Base-by-base conservation (phyloP, 2,329 filamentous ascomycete genomes). In the Xenosphaeropsis pyriputrescens region DNA sequence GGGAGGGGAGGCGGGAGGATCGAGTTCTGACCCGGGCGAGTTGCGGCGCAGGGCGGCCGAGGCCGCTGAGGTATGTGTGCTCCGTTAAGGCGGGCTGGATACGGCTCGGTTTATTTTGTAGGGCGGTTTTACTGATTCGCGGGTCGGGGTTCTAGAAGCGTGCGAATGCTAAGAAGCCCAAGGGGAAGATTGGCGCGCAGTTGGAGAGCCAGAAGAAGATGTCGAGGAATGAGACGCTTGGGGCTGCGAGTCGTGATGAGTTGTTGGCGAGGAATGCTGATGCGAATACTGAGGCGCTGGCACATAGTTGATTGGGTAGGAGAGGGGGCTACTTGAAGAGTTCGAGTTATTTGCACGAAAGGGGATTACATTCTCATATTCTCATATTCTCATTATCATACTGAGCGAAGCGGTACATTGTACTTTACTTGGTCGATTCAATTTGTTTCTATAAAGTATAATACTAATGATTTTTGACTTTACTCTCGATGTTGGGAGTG, bases 41-140 rank as follows among this genome's bases (percentile, higher is more conserved):
- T 26, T 26, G 22, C 69, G 79, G 41, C 68, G 65, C 39, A 82
- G 75, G 42, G 88, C 88, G 4, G 85, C 85, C 0, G 72, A 75
- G 46, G 88, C 86, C 37, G 88, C 88, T 42, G 83, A 93, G 77
- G 86, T 93, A 57, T 54, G 75, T 63, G n/a, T n/a, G n/a, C n/a
- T n/a, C n/a, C n/a, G n/a, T 46, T 29, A 19, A 18, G 15, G 16
- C 32, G 8, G 16, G 9, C 8, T 8, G 11, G 8, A 9, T 11
- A 33, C 32, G 15, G 32, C 11, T 15, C 32, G 8, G 15, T 16
- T 15, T 31, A 35, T 18, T 29, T 37, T 8, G 32, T 26, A 32
- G 29, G 6, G 30, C 13, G 18, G 18, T 13, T 32, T 13, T 30
- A 29, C n/a, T 8, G 29, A 29, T 9, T 29, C 8, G 29, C 29